Evolutionary conservation across 2,329 filamentous ascomycete species (phyloP).

Genomic region (Xylaria sp.): DNA sequence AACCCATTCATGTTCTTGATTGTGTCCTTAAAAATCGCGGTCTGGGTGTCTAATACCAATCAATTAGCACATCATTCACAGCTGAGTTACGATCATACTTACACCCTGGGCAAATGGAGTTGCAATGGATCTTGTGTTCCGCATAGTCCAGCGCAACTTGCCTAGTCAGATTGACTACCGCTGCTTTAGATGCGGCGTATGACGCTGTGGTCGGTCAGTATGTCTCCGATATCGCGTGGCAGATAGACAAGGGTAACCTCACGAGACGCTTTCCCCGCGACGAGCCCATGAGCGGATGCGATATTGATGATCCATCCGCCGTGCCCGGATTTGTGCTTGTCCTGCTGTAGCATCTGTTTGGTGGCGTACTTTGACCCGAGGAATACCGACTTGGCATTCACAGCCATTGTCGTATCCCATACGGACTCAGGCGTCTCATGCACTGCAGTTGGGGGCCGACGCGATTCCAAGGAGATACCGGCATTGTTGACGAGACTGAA

Average conservation of each 20-base stretch:
- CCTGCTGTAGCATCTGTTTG: conserved; percentile 62
- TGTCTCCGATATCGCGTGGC: not conserved
- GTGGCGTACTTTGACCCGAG: conserved; percentile 58
- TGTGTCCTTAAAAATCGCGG: conserved; percentile 35
- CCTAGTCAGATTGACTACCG: conserved; percentile 18
- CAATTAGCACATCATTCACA: not conserved
- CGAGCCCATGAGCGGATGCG: conserved; percentile 56
- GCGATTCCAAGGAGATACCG: conserved; percentile 57
- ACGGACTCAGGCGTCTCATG: conserved; percentile 58
- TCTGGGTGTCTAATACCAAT: conserved; percentile 28
- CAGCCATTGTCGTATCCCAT: conserved; percentile 57
- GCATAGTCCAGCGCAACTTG: conserved; percentile 31
- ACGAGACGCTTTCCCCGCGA: conserved; percentile 49
- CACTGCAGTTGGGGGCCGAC: conserved; percentile 50
- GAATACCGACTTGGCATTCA: conserved; percentile 55
- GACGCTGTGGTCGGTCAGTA: conserved; percentile 43
- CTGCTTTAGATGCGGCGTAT: conserved; percentile 49
- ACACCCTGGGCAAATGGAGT: conserved; percentile 59
- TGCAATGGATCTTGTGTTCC: conserved; percentile 27
- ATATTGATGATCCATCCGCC: conserved; percentile 63
- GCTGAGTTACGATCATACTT: conserved; percentile 23
- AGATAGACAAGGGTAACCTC: not conserved
- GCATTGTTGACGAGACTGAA: conserved; percentile 61
- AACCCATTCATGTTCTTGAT: conserved; percentile 11
- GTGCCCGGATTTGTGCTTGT: conserved; percentile 52